phyloP scores from a whole-genome alignment of 805 yeast species.

The Hanseniaspora jakobsenii region DNA sequence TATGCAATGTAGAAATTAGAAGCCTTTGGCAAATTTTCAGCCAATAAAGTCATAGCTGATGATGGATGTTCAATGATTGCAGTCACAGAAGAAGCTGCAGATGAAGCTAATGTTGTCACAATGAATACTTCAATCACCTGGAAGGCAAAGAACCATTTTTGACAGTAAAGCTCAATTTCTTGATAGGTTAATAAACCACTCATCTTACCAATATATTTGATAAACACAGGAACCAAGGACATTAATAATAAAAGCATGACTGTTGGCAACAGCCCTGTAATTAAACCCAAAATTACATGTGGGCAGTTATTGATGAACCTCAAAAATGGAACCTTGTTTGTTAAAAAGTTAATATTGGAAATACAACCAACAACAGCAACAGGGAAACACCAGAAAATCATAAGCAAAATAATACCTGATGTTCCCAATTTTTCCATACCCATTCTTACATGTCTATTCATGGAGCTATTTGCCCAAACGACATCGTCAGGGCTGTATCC shows the following conservation, averaged over 20 bases:
- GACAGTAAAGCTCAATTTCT: slow-evolving; percentile 68
- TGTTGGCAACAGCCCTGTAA: slow-evolving; percentile 81
- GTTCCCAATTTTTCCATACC: slow-evolving; percentile 47
- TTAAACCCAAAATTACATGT: slow-evolving; percentile 54
- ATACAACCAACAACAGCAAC: slow-evolving; percentile 95
- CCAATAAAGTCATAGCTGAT: slow-evolving; percentile 61
- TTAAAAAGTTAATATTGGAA: slow-evolving; percentile 71
- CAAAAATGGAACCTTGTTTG: slow-evolving; percentile 59
- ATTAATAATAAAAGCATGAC: slow-evolving; percentile 68
- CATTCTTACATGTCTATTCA: slow-evolving; percentile 45
- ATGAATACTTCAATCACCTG: slow-evolving; percentile 82
- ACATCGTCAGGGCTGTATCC: slow-evolving; percentile 73
- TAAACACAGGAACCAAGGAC: slow-evolving; percentile 76
- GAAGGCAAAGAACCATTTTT: slow-evolving; percentile 80
- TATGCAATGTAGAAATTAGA: slow-evolving; percentile 82
- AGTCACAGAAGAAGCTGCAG: slow-evolving; percentile 66
- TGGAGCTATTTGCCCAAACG: slow-evolving; percentile 65
- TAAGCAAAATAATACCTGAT: slow-evolving; percentile 50
- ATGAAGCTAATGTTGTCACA: slow-evolving; percentile 70
- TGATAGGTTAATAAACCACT: slow-evolving; percentile 64
- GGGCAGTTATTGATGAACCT: slow-evolving; percentile 70
- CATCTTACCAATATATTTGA: slow-evolving; percentile 61
- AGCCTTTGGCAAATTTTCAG: slow-evolving; percentile 72
- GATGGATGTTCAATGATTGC: slow-evolving; percentile 54
- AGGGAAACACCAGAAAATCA: slow-evolving; percentile 91